A percentile compares a stretch with the other conserved stretches of the same genome.
These are phyloP conservation scores for Didymella exigua DNA, from an alignment of 2,329 filamentous ascomycete species.

Conservation along the genomic window DNA sequence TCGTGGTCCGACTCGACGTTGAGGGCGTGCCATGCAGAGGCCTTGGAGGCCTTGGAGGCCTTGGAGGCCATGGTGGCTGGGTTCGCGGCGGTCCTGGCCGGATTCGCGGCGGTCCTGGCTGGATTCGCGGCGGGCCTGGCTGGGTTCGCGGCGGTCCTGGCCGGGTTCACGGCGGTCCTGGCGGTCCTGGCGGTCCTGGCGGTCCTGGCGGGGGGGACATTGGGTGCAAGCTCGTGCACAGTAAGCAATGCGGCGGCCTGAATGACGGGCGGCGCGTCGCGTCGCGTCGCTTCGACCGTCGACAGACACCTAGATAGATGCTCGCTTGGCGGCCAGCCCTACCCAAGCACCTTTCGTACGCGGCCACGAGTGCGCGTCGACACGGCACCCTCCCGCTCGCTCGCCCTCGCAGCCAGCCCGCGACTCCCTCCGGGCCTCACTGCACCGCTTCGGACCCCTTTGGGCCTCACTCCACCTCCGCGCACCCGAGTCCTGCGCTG, in stretches of 20 bases:
- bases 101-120: too few relatives aligned
- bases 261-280: slow-evolving; percentile 16
- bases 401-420: neutral
- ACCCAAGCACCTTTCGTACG: too few relatives aligned
- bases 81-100: neutral
- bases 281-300: too few relatives aligned
- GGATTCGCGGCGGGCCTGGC: too few relatives aligned
- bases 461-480: neutral
- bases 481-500: neutral
- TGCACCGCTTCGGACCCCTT: neutral
- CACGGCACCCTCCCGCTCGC: slow-evolving; percentile 23
- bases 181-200: neutral
- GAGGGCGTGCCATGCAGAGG: slow-evolving; percentile 74
- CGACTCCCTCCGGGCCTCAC: slow-evolving; percentile 11
- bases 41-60: slow-evolving; percentile 19
- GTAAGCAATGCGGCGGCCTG: neutral
- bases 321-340: slow-evolving; percentile 22
- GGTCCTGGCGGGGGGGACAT: too few relatives aligned
- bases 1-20: slow-evolving; percentile 95
- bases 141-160: slow-evolving; percentile 1
- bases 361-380: too few relatives aligned
- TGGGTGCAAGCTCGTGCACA: too few relatives aligned
- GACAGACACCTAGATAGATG: too few relatives aligned
- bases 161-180: too few relatives aligned
- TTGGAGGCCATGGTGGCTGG: slow-evolving; percentile 36